These are phyloP conservation scores for Phylloporus arenicola DNA, from an alignment of 768 basidiomycete genomes.

Conservation along the genomic window DNA sequence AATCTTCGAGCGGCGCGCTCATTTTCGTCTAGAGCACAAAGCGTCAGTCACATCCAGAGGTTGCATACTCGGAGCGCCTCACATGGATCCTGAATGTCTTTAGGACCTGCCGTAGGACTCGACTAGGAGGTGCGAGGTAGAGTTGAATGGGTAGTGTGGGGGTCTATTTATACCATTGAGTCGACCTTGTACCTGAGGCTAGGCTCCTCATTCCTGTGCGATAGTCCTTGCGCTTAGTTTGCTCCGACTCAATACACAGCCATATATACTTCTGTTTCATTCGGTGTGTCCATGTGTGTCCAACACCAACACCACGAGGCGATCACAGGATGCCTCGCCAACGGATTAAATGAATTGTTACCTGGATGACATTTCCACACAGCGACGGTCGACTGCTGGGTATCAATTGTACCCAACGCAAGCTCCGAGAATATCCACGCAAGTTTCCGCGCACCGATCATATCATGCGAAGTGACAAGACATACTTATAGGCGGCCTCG, in stretches of 20 bases:
- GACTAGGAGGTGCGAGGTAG: not conserved
- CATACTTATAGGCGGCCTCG: no score
- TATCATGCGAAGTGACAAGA: not conserved
- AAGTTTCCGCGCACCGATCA: not conserved
- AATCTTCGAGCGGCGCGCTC: slow-evolving; percentile 19
- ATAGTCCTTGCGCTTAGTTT: not conserved
- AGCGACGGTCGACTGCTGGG: not conserved
- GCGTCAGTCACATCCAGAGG: not conserved
- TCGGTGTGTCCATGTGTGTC: not conserved
- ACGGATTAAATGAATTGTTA: not conserved
- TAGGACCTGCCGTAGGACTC: not conserved
- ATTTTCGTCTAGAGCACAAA: not conserved
- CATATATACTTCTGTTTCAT: not conserved
- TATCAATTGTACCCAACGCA: not conserved
- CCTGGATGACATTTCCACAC: not conserved
- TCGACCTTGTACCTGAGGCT: not conserved
- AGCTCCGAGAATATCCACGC: not conserved
- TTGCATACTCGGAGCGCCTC: not conserved
- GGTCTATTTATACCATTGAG: not conserved
- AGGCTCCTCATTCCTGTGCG: not conserved
- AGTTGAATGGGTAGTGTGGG: not conserved
- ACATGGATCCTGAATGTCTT: not conserved
- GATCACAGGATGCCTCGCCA: not conserved
- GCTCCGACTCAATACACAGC: not conserved
- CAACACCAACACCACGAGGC: not conserved